Base-by-base conservation (phyloP, 2,329 filamentous ascomycete genomes). In the Drechslerella dactyloides region DNA sequence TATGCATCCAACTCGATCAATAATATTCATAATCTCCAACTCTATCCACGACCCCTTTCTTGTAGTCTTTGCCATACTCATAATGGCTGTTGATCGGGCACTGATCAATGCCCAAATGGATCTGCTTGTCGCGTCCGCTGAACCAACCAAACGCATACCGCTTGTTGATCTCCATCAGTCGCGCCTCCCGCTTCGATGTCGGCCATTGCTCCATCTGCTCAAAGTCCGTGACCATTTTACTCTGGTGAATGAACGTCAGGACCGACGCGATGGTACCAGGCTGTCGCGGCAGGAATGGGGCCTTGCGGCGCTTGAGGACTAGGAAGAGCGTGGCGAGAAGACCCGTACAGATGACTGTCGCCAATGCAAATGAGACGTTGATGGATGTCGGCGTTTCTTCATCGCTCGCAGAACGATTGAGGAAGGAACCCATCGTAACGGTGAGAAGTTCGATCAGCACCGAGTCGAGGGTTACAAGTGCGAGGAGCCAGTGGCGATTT, bases 111-210 rank as follows among this genome's bases (percentile, higher is more conserved):
- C 90, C 90, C 77, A 89, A 89, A 81, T 93, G 90, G 73, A 85
- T 85, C 78, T 88, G 83, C 2, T 87, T 87, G 78, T 93, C 90
- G 17, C 89, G 81, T 0, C 90, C 90, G 44, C 81, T 81, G 76
- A 92, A 92, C 89, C 89, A 92, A 0, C 90, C 90, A 35, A 93
- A 79, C 0, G 88, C 89, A 78, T 93, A 93, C 44, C 82, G 87
- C 81, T 89, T 88, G 40, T 84, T 84, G n/a, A 85, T 79, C 8
- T 78, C 80, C 70, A 85, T 85, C 37, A 93, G 81, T 77, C 83
- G 82, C 63, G 79, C 79, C 74, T 84, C 85, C 86, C 91, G 90
- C 77, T 86, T 80, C 13, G 82, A 80, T 59, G 84, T 86, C 74
- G 83, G 84, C 56, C 87, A 80, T 79, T 85, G 85, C 72, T 87